Base-by-base conservation (phyloP, 805 yeast genomes). In the Metschnikowia proteae region DNA sequence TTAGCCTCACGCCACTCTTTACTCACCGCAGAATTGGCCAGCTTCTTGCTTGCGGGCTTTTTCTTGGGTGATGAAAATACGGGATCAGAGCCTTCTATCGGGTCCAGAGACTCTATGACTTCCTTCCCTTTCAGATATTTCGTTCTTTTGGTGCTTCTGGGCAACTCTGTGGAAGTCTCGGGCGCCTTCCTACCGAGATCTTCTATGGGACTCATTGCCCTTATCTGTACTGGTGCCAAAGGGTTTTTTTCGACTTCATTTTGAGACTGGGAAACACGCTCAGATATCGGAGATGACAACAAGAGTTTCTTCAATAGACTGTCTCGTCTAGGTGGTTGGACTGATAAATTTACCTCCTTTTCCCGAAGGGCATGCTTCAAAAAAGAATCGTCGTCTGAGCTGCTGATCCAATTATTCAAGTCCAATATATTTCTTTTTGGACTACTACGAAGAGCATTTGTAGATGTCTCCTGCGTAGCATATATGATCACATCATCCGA, bases 1-100 rank as follows among this genome's bases (percentile, higher is more conserved):
- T 73, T 73, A 6, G 66, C 75, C 8, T 62, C 67, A 5, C 59
- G 61, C 43, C 73, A 56, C 25, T 69, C 68, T 38, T 68, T 68
- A 22, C 49, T 43, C 35, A 52, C 50, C 7, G 46, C 46, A 6
- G 50, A 56, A n/a, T 30, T 39, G 3, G n/a, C 31, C 11, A 27
- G 6, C 44, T 36, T 46, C 6, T 41, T 10, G 10, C 27, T 28
- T 9, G 38, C 29, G 6, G 31, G 23, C 43, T 26, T 43, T 54
- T 38, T 46, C 17, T 33, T 31, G 10, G 51, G 42, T 5, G 53
- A 50, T 7, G 52, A 45, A 27, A 54, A 46, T 31, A 51, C 11
- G 13, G 44, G 34, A n/a, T 36, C 43, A 9, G 44, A 38, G 4
- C 34, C 36, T 17, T n/a, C 26, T 29, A 38, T 27, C 4, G 44